Conservation (phyloP, 2,329 filamentous ascomycete genomes). For the Claviceps fusiformis region DNA sequence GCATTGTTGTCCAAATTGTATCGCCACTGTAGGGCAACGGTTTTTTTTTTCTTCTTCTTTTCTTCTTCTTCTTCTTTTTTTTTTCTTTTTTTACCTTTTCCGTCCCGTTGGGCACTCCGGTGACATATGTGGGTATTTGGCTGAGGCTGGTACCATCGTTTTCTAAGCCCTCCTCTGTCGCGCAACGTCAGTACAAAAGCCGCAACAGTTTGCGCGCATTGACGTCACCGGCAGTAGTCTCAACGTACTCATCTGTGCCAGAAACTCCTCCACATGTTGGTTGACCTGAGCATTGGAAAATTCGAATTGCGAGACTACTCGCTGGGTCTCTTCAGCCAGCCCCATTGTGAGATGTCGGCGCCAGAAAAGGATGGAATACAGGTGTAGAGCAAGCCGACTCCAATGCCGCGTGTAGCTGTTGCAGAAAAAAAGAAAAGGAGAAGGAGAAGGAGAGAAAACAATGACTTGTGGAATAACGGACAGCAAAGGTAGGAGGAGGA, state of each 20-base stretch:
- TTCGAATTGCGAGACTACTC: slow-evolving; percentile 74
- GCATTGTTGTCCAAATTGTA: too few species aligned
- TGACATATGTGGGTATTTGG: slow-evolving; percentile 97
- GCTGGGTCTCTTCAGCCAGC: slow-evolving; percentile 58
- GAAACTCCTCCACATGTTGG: slow-evolving; percentile 70
- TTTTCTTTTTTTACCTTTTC: slow-evolving; percentile 51
- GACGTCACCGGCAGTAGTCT: background rate
- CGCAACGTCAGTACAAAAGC: background rate
- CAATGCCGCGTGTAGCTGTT: slow-evolving; percentile 20
- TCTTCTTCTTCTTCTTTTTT: too few species aligned
- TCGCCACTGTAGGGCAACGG: too few species aligned
- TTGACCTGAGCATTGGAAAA: slow-evolving; percentile 68
- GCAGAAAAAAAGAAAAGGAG: slow-evolving; percentile 14
- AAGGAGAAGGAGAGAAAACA: slow-evolving; percentile 14
- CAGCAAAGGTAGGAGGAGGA: slow-evolving; percentile 8
- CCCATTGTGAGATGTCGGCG: slow-evolving; percentile 49
- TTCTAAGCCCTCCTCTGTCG: slow-evolving; percentile 62
- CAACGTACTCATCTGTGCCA: slow-evolving; percentile 61
- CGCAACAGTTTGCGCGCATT: background rate
- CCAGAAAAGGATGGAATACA: slow-evolving; percentile 37
- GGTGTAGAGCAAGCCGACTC: slow-evolving; percentile 41
- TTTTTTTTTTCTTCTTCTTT: background rate
- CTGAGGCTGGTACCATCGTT: slow-evolving; percentile 70
- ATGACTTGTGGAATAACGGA: background rate
- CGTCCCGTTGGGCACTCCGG: slow-evolving; percentile 87